phyloP scores from a whole-genome alignment of 176 grass and related monocot species.

The Avena sativa region DNA sequence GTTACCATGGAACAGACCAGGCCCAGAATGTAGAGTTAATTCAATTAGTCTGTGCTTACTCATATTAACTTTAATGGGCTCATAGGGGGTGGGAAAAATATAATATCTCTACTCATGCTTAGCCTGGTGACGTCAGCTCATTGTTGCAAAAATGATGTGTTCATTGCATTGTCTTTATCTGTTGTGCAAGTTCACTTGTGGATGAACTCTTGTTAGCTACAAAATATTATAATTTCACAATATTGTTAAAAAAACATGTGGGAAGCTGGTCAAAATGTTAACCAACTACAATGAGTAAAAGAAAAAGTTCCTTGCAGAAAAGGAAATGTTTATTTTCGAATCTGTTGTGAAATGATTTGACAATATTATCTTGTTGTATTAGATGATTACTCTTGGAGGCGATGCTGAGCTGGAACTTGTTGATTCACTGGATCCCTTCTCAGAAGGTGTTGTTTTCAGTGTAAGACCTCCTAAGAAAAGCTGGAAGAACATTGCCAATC shows the following conservation, averaged over 20 bases:
- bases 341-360: neutral
- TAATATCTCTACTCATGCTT: slow-evolving; percentile 15
- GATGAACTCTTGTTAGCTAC: slow-evolving; percentile 4
- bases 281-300: neutral
- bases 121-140: neutral
- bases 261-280: neutral
- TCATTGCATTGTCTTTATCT: neutral
- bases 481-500: slow-evolving; percentile 98
- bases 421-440: slow-evolving; percentile 98
- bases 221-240: slow-evolving; percentile 4
- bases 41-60: neutral
- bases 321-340: neutral
- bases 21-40: neutral
- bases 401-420: slow-evolving; percentile 98
- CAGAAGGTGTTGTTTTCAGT: slow-evolving; percentile 99
- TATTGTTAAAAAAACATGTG: neutral
- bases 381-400: slow-evolving; percentile 99
- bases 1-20: neutral
- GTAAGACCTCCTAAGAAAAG: slow-evolving; percentile 97
- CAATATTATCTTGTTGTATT: slow-evolving; percentile 29
- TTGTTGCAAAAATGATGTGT: neutral
- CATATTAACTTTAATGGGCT: neutral
- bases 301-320: neutral
- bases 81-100: neutral
- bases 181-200: neutral